phyloP scores from a whole-genome alignment of 2,329 filamentous ascomycete genomes.

The Xylaria sp. region DNA sequence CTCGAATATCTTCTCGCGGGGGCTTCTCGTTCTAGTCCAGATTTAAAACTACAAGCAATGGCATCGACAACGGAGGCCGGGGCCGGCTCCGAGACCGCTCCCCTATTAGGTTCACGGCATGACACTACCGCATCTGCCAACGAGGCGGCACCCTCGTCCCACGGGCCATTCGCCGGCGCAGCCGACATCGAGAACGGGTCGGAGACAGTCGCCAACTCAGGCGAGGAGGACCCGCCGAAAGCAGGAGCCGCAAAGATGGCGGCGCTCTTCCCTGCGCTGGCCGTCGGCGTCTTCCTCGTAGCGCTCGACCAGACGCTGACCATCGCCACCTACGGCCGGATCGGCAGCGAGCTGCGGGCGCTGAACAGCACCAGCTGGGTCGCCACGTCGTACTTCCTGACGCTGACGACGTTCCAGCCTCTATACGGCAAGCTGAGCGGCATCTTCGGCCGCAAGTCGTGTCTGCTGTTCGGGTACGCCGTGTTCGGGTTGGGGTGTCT shows the following conservation, averaged over 20 bases:
- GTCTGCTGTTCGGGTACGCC: constrained; percentile 53
- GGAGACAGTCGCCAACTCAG: constrained; percentile 47
- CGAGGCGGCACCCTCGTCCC: constrained; percentile 27
- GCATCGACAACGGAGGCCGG: constrained; percentile 32
- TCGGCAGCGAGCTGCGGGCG: constrained; percentile 79
- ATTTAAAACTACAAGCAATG: constrained; percentile 23
- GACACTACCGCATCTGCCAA: constrained; percentile 28
- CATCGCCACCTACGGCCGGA: constrained; percentile 80
- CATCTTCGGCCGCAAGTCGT: constrained; percentile 60
- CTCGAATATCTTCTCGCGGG: too few relatives aligned
- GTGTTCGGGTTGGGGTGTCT: constrained; percentile 61
- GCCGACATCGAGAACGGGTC: constrained; percentile 22
- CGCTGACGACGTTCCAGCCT: constrained; percentile 58
- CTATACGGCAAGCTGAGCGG: constrained; percentile 60
- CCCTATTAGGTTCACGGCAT: constrained; percentile 40
- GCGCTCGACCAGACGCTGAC: constrained; percentile 82
- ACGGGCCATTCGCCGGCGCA: constrained; percentile 41
- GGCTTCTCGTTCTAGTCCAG: background rate
- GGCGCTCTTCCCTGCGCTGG: constrained; percentile 45
- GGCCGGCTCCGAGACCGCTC: constrained; percentile 43
- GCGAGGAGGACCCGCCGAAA: constrained; percentile 39
- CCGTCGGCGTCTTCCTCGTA: constrained; percentile 68
- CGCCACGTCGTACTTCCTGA: constrained; percentile 48
- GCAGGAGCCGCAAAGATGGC: constrained; percentile 44
- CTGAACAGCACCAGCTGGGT: constrained; percentile 73